phyloP scores from a whole-genome alignment of 371 early-diverging fungal genomes.

The Actinomortierella ambigua region DNA sequence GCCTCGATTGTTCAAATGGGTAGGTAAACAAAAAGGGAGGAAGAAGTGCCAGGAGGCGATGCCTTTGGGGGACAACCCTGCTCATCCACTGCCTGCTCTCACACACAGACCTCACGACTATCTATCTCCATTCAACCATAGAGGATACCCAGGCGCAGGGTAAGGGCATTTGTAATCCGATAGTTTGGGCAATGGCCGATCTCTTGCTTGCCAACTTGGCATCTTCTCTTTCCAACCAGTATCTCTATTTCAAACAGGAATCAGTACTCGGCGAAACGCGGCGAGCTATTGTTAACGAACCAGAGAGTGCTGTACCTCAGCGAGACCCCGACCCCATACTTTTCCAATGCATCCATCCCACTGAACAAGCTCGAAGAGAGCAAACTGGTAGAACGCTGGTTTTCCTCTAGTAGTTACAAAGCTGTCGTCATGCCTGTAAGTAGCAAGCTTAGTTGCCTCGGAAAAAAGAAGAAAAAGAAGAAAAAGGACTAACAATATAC shows the following conservation, averaged over 20 bases:
- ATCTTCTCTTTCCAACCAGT: too few relatives aligned
- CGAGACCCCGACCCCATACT: slow-evolving; percentile 18
- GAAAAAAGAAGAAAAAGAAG: not conserved
- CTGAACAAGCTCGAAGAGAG: slow-evolving; percentile 38
- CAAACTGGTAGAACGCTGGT: slow-evolving; percentile 38
- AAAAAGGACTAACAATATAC: not conserved
- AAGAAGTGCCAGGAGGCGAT: too few relatives aligned
- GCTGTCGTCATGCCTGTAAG: slow-evolving; percentile 35
- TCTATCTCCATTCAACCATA: not conserved
- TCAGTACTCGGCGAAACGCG: slow-evolving; percentile 23
- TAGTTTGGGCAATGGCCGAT: too few relatives aligned
- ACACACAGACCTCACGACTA: not conserved
- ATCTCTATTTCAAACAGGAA: too few relatives aligned
- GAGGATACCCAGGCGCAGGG: slow-evolving; percentile 46
- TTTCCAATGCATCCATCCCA: slow-evolving; percentile 32
- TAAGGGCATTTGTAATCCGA: slow-evolving; percentile 9
- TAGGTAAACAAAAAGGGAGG: not conserved
- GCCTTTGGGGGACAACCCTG: too few relatives aligned
- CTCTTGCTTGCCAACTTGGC: too few relatives aligned
- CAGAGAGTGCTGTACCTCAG: slow-evolving; percentile 33
- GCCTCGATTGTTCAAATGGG: slow-evolving; percentile 41
- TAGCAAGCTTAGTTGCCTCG: not conserved
- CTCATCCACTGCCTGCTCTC: not conserved
- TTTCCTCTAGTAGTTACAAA: slow-evolving; percentile 33
- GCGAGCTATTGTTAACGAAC: slow-evolving; percentile 34